A percentile compares a stretch with the other conserved stretches of the same genome.
phyloP scores from a whole-genome alignment of 164 flowering plant species.

The Umbellularia californica region DNA sequence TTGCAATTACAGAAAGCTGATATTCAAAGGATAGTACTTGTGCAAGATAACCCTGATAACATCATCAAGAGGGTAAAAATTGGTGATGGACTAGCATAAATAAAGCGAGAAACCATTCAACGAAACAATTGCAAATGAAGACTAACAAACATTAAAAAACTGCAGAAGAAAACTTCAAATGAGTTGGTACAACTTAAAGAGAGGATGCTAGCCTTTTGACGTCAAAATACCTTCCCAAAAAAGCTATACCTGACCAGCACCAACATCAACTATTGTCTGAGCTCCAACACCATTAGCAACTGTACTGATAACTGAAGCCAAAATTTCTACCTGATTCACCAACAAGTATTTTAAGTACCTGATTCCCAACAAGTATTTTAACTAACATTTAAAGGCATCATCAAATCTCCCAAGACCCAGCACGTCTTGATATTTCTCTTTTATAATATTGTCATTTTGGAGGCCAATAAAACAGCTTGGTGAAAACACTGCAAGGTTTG shows the following conservation, averaged over 20 bases:
- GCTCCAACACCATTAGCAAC: constrained; percentile 48
- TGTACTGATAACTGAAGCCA: constrained; percentile 57
- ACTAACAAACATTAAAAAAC: neutral
- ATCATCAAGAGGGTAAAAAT: neutral
- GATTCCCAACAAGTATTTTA: constrained; percentile 9
- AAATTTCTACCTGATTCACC: constrained; percentile 59
- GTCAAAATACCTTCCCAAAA: neutral
- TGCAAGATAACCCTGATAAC: constrained; percentile 77
- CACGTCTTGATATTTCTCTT: too few relatives aligned
- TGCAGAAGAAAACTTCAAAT: neutral
- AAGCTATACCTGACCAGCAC: constrained; percentile 77
- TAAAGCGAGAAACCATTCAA: neutral
- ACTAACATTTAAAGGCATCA: neutral
- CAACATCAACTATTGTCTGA: constrained; percentile 74
- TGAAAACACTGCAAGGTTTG: too few relatives aligned
- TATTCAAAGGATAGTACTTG: constrained; percentile 82
- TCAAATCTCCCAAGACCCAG: neutral
- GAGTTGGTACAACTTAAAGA: neutral
- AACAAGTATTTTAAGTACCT: constrained; percentile 38
- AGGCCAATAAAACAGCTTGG: too few relatives aligned
- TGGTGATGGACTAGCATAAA: neutral
- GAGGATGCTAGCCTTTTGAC: neutral
- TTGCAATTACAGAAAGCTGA: constrained; percentile 68
- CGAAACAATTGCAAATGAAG: neutral
- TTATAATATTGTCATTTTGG: too few relatives aligned